A percentile compares a stretch with the other conserved stretches of the same genome.
Evolutionary conservation across 1,139 yeast genomes (phyloP).

Genomic region (Suhomyces choctaworum): DNA sequence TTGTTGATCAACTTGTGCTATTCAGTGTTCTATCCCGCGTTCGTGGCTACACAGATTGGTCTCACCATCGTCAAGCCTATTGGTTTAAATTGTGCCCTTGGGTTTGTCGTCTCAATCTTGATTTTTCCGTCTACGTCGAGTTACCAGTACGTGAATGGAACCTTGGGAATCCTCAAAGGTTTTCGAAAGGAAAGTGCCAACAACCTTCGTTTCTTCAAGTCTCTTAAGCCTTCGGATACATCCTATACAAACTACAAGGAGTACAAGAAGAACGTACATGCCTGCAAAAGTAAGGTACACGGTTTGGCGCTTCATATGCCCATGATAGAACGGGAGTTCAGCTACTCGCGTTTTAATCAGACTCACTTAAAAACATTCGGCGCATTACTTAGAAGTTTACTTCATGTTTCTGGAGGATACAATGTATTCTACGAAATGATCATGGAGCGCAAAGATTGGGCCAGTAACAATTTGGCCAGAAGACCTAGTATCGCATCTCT

Average conservation of each 20-base stretch:
- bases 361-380: conserved; percentile 32
- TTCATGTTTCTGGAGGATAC: conserved; percentile 28
- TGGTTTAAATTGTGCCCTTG: conserved; percentile 27
- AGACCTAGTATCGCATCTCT: conserved; percentile 17
- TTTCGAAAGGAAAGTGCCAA: conserved; percentile 21
- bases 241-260: conserved; percentile 25
- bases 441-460: conserved; percentile 28
- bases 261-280: conserved; percentile 23
- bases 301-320: conserved; percentile 26
- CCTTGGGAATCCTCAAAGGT: conserved; percentile 17
- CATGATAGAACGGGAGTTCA: conserved; percentile 25
- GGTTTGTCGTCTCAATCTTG: conserved; percentile 21
- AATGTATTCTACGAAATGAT: conserved; percentile 35
- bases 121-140: conserved; percentile 37
- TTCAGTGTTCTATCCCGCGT: conserved; percentile 27
- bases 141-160: conserved; percentile 24
- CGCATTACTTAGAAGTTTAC: conserved; percentile 25
- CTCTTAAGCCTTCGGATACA: conserved; percentile 33
- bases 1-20: conserved; percentile 27
- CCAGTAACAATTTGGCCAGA: conserved; percentile 16
- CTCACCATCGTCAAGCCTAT: conserved; percentile 25
- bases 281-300: conserved; percentile 21
- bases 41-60: conserved; percentile 22
- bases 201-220: conserved; percentile 26
- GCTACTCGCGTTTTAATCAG: conserved; percentile 33